Evolutionary conservation across 2,329 filamentous ascomycete genomes (phyloP).

Genomic region (Lojkania enalia): DNA sequence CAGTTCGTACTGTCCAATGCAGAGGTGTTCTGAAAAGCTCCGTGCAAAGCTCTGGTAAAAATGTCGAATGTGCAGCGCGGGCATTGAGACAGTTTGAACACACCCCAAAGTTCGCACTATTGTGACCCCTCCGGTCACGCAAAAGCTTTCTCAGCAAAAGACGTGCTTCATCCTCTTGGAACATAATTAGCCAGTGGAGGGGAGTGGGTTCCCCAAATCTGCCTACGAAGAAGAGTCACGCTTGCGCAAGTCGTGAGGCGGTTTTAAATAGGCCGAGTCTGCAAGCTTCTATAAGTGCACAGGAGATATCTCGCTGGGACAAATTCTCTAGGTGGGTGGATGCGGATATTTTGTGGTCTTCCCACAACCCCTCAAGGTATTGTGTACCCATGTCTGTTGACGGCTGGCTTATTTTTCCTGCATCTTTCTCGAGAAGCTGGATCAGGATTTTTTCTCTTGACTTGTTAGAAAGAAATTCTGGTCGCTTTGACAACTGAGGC

Average conservation of each 20-base stretch:
- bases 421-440: too few relatives aligned
- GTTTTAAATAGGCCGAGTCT: neutral
- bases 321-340: neutral
- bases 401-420: too few relatives aligned
- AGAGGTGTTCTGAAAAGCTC: neutral
- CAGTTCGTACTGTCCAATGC: neutral
- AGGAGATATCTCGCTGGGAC: neutral
- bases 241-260: neutral
- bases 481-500: neutral
- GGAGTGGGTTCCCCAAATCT: neutral
- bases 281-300: neutral
- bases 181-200: neutral
- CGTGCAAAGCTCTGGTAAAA: neutral
- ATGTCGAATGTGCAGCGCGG: conserved; percentile 1
- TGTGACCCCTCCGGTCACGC: neutral
- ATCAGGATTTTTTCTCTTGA: too few relatives aligned
- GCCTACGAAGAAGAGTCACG: neutral
- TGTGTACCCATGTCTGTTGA: too few relatives aligned
- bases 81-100: too few relatives aligned
- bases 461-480: too few relatives aligned
- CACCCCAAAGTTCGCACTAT: neutral
- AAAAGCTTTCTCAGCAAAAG: neutral
- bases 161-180: neutral
- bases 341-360: neutral
- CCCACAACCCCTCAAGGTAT: neutral